Base-by-base conservation (phyloP, 495 filamentous ascomycete genomes). In the Penicillium salamii region DNA sequence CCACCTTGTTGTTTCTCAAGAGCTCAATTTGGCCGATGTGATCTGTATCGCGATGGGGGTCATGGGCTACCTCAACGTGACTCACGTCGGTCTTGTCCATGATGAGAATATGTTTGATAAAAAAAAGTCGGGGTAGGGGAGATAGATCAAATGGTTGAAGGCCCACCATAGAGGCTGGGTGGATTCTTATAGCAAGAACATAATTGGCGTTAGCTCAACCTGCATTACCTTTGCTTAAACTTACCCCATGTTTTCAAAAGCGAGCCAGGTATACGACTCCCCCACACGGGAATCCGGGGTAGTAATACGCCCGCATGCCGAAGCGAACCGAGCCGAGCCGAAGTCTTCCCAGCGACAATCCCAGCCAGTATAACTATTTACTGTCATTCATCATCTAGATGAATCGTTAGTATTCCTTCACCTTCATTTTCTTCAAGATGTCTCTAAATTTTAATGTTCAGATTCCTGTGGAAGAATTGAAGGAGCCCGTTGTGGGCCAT, bases 71-170 rank as follows among this genome's bases (percentile, higher is more conserved):
- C 29, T 55, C 53, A 21, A 55, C 35, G 24, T 55, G 53, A 28
- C 46, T 34, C 12, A 55, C 41, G 15, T 55, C 53, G 12, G 18
- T 37, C 21, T 55, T 55, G 12, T 55, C 53, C 53, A 55, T 55
- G 36, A 14, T 36, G 43, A 2, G 35, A 9, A 18, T 6, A 5
- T 19, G 15, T 19, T 9, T 19, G 5, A n/a, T n/a, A n/a, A 2
- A 20, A 11, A 38, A 7, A 20, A 9, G 19, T 7, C 15, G 1
- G 15, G 20, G 5, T 38, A 17, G 1, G 35, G 35, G 35, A 5
- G 8, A 20, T 7, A 19, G 19, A 12, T 26, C 14, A 15, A 19
- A 2, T 20, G 6, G 2, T 17, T 38, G 3, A 20, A 17, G 8
- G n/a, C 19, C 20, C 2, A 15, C 15, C 14, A 18, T 19, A 15